Base-by-base conservation (phyloP, 2,329 filamentous ascomycete genomes). In the Ceratocystis harringtonii region DNA sequence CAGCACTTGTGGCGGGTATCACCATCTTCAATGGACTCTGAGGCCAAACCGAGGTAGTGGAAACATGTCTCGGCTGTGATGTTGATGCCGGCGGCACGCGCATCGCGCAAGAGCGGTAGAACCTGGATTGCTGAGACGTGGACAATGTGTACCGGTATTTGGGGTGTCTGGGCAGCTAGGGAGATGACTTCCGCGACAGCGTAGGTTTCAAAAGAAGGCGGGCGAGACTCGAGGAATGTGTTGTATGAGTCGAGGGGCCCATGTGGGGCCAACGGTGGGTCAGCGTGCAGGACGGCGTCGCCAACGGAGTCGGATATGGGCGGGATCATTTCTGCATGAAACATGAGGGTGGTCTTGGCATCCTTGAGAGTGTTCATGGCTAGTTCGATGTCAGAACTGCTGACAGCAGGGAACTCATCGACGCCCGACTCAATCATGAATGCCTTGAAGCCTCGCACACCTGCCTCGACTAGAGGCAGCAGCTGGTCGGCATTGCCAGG, bases 271-370 rank as follows among this genome's bases (percentile, higher is more conserved):
- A 88, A 77, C 0, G 89, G 88, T 19, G 89, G 84, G 5, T 82
- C 78, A 0, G 88, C 89, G 30, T 77, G 76, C 71, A 89, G 87
- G 3, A 90, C 85, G 30, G 85, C 84, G 73, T 94, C 90, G 64
- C 89, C 88, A 1, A 92, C 88, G 0, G 89, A 91, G 69, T 84
- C 84, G 62, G 88, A 77, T 69, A 92, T 88, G 19, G 90, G 89
- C n/a, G 92, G 91, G 12, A 95, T 86, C 91, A 96, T 97, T 76
- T 99, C 94, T 66, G 94, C 94, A 73, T 99, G 94, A 78, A 99
- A 99, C 92, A 99, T 97, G 71, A 97, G 84, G 0, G 91, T 95
- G 1, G 94, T 97, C 19, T 90, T 82, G 64, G 86, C 82, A 70
- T 90, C 85, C 68, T 89, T 88, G 68, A 99, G 82, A 60, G 87